Evolutionary conservation across 2,329 filamentous ascomycete species (phyloP).

Genomic region (Bimuria novae-zelandiae): DNA sequence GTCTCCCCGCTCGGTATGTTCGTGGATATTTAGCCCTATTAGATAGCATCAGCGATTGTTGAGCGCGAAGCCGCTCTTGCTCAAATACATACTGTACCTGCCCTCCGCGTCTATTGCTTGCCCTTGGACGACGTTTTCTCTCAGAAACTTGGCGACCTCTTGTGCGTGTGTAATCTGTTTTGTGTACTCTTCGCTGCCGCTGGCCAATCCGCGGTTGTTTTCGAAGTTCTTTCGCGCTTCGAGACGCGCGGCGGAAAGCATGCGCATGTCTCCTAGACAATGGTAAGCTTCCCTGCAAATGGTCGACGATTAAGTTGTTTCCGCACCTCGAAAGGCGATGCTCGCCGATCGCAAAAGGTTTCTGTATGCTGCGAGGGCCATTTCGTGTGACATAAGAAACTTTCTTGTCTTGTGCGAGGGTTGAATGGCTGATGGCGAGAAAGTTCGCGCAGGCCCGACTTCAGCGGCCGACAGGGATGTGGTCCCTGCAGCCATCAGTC

Average conservation of each 20-base stretch:
- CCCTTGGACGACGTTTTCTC: conserved; percentile 88
- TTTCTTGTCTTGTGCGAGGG: not conserved
- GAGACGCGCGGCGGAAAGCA: conserved; percentile 71
- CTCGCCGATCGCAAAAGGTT: conserved; percentile 78
- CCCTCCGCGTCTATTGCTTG: conserved; percentile 55
- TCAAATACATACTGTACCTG: conserved; percentile 62
- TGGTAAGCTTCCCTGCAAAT: conserved; percentile 22
- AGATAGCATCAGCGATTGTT: conserved; percentile 19
- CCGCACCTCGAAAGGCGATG: conserved; percentile 79
- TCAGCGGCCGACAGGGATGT: conserved; percentile 21
- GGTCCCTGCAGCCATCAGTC: conserved; percentile 29
- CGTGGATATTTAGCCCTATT: conserved; percentile 82
- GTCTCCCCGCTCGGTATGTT: conserved; percentile 87
- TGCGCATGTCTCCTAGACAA: conserved; percentile 67
- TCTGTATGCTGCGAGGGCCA: conserved; percentile 79
- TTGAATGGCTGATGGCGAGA: conserved; percentile 17
- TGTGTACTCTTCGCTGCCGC: conserved; percentile 62
- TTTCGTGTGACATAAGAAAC: conserved; percentile 31
- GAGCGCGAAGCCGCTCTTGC: not conserved
- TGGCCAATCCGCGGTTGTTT: conserved; percentile 63
- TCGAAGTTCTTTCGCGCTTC: conserved; percentile 78
- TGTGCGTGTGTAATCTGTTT: conserved; percentile 77
- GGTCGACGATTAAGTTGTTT: too few species aligned
- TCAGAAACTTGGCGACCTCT: conserved; percentile 78
- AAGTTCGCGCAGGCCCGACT: conserved; percentile 23